phyloP scores from a whole-genome alignment of 352 stramenopile species.

The Phytopythium helicoides region DNA sequence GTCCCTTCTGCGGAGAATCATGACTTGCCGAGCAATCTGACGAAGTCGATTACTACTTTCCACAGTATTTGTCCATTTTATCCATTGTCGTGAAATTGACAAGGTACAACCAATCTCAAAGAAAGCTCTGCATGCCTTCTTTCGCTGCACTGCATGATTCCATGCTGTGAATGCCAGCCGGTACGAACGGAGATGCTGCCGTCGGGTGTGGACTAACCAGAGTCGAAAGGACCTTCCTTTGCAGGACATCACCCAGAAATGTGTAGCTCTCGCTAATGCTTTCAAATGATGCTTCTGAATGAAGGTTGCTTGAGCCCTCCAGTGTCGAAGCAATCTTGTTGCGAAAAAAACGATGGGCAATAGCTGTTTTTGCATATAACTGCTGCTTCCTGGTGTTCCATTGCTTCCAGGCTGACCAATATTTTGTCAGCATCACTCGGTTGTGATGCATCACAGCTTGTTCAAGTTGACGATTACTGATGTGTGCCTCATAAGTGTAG shows the following conservation, averaged over 20 bases:
- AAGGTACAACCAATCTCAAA: neutral
- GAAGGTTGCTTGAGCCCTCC: no score
- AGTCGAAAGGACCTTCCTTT: no score
- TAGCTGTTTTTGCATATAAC: no score
- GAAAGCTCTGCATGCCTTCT: neutral
- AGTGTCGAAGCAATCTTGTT: no score
- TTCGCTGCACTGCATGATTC: neutral
- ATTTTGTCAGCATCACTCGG: neutral
- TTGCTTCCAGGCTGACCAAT: neutral
- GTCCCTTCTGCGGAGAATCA: neutral
- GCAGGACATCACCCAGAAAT: no score
- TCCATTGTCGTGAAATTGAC: neutral
- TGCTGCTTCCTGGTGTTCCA: no score
- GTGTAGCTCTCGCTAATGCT: no score
- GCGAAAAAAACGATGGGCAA: no score
- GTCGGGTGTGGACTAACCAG: no score
- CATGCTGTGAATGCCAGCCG: neutral
- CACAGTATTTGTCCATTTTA: neutral
- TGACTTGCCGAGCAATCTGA: neutral
- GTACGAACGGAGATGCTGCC: no score
- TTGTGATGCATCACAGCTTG: neutral
- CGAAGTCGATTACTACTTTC: neutral
- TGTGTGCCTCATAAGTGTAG: neutral
- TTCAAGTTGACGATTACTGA: neutral
- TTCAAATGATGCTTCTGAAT: no score